Conservation (phyloP, 2,329 filamentous ascomycete species). For the Penicillium verrucosum region DNA sequence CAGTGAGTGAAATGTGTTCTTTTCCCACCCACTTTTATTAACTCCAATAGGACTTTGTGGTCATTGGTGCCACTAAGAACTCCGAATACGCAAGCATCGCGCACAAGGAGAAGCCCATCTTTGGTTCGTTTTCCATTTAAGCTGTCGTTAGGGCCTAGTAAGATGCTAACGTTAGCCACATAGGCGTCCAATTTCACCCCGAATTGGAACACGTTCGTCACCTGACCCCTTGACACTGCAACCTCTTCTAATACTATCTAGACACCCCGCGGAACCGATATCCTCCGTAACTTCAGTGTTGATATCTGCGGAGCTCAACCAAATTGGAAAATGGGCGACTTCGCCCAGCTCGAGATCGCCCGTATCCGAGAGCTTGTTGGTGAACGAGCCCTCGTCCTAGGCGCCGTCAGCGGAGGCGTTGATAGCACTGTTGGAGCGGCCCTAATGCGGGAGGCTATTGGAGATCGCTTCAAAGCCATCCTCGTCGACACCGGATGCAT, state of each 20-base stretch:
- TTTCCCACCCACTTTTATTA: neutral
- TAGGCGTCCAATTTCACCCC: conserved; percentile 79
- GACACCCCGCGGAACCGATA: conserved; percentile 58
- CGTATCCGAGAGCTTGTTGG: conserved; percentile 82
- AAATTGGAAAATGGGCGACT: conserved; percentile 84
- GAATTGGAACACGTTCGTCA: conserved; percentile 58
- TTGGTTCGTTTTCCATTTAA: conserved; percentile 3
- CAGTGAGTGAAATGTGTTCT: neutral
- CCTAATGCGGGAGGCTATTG: conserved; percentile 82
- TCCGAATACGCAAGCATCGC: conserved; percentile 71
- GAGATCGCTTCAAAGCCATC: conserved; percentile 78
- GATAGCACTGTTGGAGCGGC: neutral
- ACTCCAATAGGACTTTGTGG: conserved; percentile 58
- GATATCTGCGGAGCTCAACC: conserved; percentile 72
- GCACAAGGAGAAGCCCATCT: conserved; percentile 52
- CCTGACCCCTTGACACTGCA: neutral
- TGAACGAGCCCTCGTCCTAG: conserved; percentile 67
- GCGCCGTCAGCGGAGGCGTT: neutral
- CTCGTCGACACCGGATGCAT: conserved; percentile 84
- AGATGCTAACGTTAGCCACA: conserved; percentile 1
- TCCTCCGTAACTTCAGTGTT: conserved; percentile 80
- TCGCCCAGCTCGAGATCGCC: conserved; percentile 74
- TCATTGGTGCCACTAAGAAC: conserved; percentile 72
- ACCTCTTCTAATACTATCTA: conserved; percentile 12
- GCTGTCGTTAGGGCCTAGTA: neutral